Conservation (phyloP, 768 basidiomycete genomes). For the Chlorophyllum brunneum region DNA sequence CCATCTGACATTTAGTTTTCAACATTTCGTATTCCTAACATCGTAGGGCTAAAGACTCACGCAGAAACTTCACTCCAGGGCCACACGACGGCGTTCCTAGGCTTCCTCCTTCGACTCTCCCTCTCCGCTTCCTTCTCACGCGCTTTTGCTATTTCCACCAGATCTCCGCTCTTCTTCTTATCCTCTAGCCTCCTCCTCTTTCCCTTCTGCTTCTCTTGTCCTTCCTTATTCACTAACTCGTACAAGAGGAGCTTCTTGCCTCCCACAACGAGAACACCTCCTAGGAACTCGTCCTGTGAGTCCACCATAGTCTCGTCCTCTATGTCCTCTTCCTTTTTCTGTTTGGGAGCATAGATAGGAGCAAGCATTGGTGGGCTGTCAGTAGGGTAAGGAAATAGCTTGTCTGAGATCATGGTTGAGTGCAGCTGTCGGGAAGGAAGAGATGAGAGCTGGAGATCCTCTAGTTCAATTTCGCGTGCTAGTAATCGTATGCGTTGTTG, state of each 20-base stretch:
- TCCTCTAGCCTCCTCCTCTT: conserved; percentile 52
- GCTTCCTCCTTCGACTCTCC: conserved; percentile 50
- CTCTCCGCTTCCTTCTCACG: conserved; percentile 55
- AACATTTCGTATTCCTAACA: not conserved
- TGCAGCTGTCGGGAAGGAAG: conserved; percentile 45
- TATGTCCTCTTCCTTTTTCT: conserved; percentile 10
- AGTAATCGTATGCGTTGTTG: conserved; percentile 59
- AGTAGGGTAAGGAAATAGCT: conserved; percentile 39
- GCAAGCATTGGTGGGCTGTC: conserved; percentile 39
- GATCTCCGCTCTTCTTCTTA: conserved; percentile 44
- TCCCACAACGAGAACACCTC: conserved; percentile 71
- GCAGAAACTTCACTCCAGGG: conserved; percentile 71
- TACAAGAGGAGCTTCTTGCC: conserved; percentile 62
- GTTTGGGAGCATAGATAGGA: conserved; percentile 26
- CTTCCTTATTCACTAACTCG: conserved; percentile 46
- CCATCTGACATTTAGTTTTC: conserved; percentile 34
- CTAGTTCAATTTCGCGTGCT: conserved; percentile 49
- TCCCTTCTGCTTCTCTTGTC: conserved; percentile 47
- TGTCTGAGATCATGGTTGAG: conserved; percentile 48
- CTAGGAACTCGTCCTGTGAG: conserved; percentile 37
- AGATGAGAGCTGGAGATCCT: conserved; percentile 47
- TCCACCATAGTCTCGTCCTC: conserved; percentile 20
- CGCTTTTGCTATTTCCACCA: conserved; percentile 39
- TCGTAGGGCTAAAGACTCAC: conserved; percentile 35
- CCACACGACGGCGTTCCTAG: conserved; percentile 61